These are phyloP conservation scores for Teunomyces aglyptinius DNA, from an alignment of 805 yeast species.

Conservation along the genomic window DNA sequence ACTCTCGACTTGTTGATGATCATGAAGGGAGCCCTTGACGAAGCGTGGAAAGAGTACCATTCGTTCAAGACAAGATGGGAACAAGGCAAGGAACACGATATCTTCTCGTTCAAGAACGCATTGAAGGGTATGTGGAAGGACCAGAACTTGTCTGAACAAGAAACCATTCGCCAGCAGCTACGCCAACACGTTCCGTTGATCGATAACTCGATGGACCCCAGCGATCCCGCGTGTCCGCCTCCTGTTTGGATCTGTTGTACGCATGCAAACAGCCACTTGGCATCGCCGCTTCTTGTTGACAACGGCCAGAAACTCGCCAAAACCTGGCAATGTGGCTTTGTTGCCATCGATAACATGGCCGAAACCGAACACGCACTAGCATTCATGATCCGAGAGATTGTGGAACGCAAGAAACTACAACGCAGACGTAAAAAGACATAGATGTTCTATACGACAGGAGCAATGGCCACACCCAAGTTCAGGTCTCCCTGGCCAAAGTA, in stretches of 20 bases:
- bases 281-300: constrained; percentile 58
- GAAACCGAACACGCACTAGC: constrained; percentile 59
- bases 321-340: constrained; percentile 64
- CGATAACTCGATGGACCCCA: constrained; percentile 31
- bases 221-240: constrained; percentile 46
- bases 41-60: constrained; percentile 72
- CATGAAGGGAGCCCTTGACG: constrained; percentile 56
- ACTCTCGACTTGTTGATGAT: constrained; percentile 40
- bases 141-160: constrained; percentile 22
- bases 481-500: constrained; percentile 46
- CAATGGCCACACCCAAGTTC: constrained; percentile 42
- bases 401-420: constrained; percentile 41
- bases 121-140: constrained; percentile 58
- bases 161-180: constrained; percentile 22
- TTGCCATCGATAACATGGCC: constrained; percentile 56
- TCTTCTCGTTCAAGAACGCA: constrained; percentile 57
- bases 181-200: constrained; percentile 28
- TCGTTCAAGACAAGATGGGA: constrained; percentile 57
- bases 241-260: constrained; percentile 70
- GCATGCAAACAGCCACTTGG: constrained; percentile 53
- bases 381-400: constrained; percentile 56
- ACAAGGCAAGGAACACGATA: constrained; percentile 64
- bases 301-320: constrained; percentile 57
- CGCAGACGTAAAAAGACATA: constrained; percentile 9
- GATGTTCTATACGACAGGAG: constrained; percentile 6